These are phyloP conservation scores for Diaporthe capsici DNA, from an alignment of 2,329 filamentous ascomycete genomes.

Conservation along the genomic window DNA sequence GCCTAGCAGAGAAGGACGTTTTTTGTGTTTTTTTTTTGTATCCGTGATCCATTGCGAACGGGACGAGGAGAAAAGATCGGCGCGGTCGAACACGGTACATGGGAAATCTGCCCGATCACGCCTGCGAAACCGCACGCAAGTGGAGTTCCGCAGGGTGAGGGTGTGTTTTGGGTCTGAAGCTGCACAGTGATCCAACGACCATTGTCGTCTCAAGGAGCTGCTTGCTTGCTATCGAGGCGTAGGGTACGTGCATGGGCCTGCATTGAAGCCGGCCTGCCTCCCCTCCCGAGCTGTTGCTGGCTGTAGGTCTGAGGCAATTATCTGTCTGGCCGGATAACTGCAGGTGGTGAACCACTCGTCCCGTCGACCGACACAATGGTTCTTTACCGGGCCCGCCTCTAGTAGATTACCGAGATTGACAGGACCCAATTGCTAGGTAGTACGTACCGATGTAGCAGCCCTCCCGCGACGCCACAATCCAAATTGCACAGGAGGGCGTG, in stretches of 20 bases:
- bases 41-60: background rate
- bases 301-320: slow-evolving; percentile 25
- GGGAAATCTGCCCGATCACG: background rate
- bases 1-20: background rate
- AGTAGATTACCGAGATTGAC: slow-evolving; percentile 37
- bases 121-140: background rate
- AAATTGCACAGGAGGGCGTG: slow-evolving; percentile 9
- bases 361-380: slow-evolving; percentile 30
- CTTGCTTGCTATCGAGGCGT: slow-evolving; percentile 22
- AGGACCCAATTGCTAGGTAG: slow-evolving; percentile 25
- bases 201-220: slow-evolving; percentile 1
- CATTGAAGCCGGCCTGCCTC: slow-evolving; percentile 7
- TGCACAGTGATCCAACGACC: background rate
- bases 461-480: slow-evolving; percentile 3
- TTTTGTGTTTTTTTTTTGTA: background rate
- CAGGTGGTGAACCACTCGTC: slow-evolving; percentile 29
- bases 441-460: slow-evolving; percentile 2
- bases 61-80: background rate
- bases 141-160: background rate
- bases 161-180: slow-evolving; percentile 13
- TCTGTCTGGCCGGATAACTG: slow-evolving; percentile 23
- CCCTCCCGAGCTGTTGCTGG: background rate
- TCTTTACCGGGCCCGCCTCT: slow-evolving; percentile 20
- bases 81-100: background rate
- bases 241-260: slow-evolving; percentile 7